Percentiles rank a stretch among this genome's conserved stretches.
These are phyloP conservation scores for Penicillium rolfsii DNA, from an alignment of 2,329 filamentous ascomycete genomes.

Conservation along the genomic window DNA sequence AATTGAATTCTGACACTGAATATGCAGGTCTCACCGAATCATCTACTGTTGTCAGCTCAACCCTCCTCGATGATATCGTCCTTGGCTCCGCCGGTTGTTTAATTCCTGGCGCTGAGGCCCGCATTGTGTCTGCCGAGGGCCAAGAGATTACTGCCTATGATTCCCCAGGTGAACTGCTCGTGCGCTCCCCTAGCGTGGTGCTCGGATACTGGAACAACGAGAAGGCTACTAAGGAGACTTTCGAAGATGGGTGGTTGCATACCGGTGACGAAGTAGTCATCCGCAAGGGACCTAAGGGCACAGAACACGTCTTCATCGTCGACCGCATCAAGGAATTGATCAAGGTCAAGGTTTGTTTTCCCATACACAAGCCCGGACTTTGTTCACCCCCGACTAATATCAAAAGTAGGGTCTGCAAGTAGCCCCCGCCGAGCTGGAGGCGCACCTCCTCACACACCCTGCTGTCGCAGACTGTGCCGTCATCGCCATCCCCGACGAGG, in stretches of 20 bases:
- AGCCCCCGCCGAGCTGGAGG: constrained; percentile 80
- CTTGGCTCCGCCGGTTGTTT: constrained; percentile 74
- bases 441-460: constrained; percentile 74
- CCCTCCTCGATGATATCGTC: constrained; percentile 62
- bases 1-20: constrained; percentile 5
- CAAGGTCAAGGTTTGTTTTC: constrained; percentile 68
- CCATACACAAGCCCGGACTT: background rate
- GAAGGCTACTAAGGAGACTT: constrained; percentile 80
- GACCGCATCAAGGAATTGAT: constrained; percentile 81
- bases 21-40: constrained; percentile 75
- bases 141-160: constrained; percentile 71
- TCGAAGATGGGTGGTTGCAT: constrained; percentile 75
- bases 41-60: constrained; percentile 67
- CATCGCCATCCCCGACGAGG: constrained; percentile 69
- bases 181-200: constrained; percentile 75
- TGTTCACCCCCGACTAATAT: constrained; percentile 5
- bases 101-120: constrained; percentile 65
- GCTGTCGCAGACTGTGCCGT: constrained; percentile 78
- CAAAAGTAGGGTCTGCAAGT: constrained; percentile 72
- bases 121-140: constrained; percentile 69
- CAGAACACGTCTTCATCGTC: constrained; percentile 82
- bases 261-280: constrained; percentile 85
- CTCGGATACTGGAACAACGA: constrained; percentile 87
- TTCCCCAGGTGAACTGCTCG: constrained; percentile 76
- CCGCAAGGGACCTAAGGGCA: constrained; percentile 63